Conservation (phyloP, 139 green algal genomes). For the Picochlorum costavermella region DNA sequence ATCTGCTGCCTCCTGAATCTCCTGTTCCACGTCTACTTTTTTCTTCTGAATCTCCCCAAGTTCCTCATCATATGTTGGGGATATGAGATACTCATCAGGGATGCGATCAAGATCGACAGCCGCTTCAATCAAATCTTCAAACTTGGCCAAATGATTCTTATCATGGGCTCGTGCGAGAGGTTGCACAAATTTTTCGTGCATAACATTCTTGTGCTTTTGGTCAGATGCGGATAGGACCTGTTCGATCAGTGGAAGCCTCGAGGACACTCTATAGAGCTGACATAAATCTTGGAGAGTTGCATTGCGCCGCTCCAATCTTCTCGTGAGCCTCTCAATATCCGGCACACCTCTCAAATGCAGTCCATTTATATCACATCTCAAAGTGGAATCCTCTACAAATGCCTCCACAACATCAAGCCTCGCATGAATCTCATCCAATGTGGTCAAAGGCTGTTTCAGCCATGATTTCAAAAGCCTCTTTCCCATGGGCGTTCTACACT, state of each 20-base stretch:
- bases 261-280: constrained; percentile 81
- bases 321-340: constrained; percentile 80
- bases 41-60: constrained; percentile 39
- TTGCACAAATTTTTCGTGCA: constrained; percentile 51
- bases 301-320: constrained; percentile 70
- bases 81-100: constrained; percentile 92
- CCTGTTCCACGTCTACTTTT: constrained; percentile 47
- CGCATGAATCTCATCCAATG: constrained; percentile 52
- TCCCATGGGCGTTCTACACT: constrained; percentile 83
- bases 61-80: constrained; percentile 63
- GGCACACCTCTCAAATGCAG: constrained; percentile 71
- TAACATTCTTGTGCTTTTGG: constrained; percentile 37
- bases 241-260: constrained; percentile 63
- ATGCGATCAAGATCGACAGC: constrained; percentile 84
- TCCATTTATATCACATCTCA: constrained; percentile 64
- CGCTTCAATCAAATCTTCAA: constrained; percentile 91
- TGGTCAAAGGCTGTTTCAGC: constrained; percentile 89
- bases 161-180: constrained; percentile 56
- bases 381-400: constrained; percentile 52
- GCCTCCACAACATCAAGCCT: constrained; percentile 80
- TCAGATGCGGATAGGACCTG: constrained; percentile 50
- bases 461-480: constrained; percentile 85
- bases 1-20: constrained; percentile 37
- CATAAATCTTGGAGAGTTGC: constrained; percentile 78
- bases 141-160: constrained; percentile 77